phyloP scores from a whole-genome alignment of 23 red algal species.

The Gracilaria gracilis region DNA sequence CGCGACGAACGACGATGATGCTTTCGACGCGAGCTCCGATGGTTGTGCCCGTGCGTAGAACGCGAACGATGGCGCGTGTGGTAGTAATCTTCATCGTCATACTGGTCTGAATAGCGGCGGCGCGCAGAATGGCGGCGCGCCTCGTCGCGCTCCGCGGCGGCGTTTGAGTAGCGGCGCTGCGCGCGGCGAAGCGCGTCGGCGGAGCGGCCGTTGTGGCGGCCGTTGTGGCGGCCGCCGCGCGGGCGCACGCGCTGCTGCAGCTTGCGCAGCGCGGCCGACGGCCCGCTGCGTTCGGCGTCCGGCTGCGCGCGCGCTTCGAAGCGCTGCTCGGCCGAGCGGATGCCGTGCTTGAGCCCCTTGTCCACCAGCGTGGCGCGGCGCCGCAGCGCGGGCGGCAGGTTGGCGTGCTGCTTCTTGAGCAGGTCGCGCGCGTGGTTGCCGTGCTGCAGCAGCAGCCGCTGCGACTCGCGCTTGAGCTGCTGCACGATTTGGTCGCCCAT shows the following conservation, averaged over 20 bases:
- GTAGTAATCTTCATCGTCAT: background rate
- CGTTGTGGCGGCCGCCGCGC: background rate
- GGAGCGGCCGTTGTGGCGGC: background rate
- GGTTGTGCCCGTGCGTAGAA: background rate
- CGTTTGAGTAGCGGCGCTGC: background rate
- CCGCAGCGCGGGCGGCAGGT: background rate
- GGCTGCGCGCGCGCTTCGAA: constrained; percentile 2
- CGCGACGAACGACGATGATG: background rate
- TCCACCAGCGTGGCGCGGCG: constrained; percentile 3
- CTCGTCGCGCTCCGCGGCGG: background rate
- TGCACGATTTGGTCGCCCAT: constrained; percentile 24
- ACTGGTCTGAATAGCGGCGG: background rate
- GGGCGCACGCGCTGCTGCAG: background rate
- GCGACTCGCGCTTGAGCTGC: constrained; percentile 21
- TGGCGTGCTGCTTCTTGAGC: background rate
- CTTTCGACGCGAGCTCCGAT: background rate
- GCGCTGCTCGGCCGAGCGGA: constrained; percentile 13
- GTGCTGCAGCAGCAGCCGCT: background rate
- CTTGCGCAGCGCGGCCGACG: constrained; percentile 9
- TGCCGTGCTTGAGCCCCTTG: background rate
- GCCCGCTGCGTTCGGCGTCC: background rate
- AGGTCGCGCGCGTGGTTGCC: constrained; percentile 3
- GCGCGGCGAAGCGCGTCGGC: background rate
- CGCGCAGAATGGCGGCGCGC: background rate
- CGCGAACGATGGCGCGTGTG: background rate